Base-by-base conservation (phyloP, 2,329 filamentous ascomycete genomes). In the Coleophoma cylindrospora region DNA sequence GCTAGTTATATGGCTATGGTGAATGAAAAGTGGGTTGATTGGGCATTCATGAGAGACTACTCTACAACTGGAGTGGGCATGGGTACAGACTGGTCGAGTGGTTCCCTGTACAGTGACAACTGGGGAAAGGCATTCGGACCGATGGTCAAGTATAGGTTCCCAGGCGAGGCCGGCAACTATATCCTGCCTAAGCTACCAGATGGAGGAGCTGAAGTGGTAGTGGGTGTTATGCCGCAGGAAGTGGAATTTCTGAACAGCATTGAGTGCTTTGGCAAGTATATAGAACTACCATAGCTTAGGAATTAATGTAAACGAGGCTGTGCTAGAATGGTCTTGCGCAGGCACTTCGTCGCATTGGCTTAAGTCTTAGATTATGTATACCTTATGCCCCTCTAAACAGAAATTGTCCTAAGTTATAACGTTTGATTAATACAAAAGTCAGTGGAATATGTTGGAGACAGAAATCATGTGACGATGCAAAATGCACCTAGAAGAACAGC, bases 211-310 rank as follows among this genome's bases (percentile, higher is more conserved):
- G 53, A 54, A 34, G 38, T 52, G 34, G 27, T 43, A 11, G 45
- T 54, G 21, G 17, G 34, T 10, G 44, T 45, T 43, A 40, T 49
- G 53, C 44, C 44, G 10, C 32, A 40, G 19, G 50, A 54, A 33
- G 48, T 49, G 32, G 34, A 48, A 33, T 10, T 46, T 3, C 43
- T 52, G 45, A 50, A 43, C 27, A 36, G 53, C 3, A 21, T 10
- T 0, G 50, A 52, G n/a, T 41, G 50, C 11, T 54, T 54, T 54
- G 53, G 48, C 37, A 54, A 49, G 21, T 54, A 54, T 36, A 34
- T 48, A 15, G 37, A 40, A 14, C 3, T 40, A 14, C 19, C 8
- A n/a, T 40, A n/a, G 37, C 13, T 40, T 40, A 19, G 9, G 6
- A 40, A 19, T 19, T 2, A 19, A 19, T 19, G 19, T 19, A 3